These are phyloP conservation scores for Dendrobium catenatum DNA, from an alignment of 106 monocot genomes.

Conservation along the genomic window DNA sequence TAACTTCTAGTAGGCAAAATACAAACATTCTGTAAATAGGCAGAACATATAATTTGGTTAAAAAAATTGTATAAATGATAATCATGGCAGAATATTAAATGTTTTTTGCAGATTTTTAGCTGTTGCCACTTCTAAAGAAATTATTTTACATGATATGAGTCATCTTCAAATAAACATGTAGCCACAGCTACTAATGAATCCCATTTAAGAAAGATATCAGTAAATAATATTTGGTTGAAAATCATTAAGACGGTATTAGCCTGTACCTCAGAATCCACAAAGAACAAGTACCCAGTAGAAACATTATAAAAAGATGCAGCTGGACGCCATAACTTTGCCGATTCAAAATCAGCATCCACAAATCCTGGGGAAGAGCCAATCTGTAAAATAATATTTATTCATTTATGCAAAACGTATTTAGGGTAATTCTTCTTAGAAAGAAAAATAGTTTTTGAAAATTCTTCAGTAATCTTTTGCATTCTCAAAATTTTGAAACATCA, in stretches of 20 bases:
- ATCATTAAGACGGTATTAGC: background rate
- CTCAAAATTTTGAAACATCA: background rate
- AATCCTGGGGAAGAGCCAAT: conserved; percentile 89
- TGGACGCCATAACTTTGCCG: conserved; percentile 65
- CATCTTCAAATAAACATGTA: background rate
- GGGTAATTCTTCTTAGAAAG: background rate
- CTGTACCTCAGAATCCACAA: conserved; percentile 89
- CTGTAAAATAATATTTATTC: conserved; percentile 32
- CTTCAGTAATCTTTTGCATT: background rate
- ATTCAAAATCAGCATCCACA: conserved; percentile 94
- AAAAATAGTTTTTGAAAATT: background rate
- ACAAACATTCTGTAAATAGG: background rate
- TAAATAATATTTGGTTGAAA: background rate
- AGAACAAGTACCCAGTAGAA: conserved; percentile 61
- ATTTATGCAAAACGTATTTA: background rate
- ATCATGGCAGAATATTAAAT: background rate
- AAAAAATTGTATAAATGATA: background rate
- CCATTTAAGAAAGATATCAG: background rate
- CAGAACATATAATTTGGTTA: background rate
- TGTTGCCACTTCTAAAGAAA: background rate
- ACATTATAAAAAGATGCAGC: conserved; percentile 63
- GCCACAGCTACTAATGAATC: background rate
- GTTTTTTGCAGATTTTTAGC: background rate
- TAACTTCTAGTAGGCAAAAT: background rate
- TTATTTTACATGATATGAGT: background rate